Evolutionary conservation across 2,329 filamentous ascomycete genomes (phyloP).

Genomic region (Achaetomium macrosporum): DNA sequence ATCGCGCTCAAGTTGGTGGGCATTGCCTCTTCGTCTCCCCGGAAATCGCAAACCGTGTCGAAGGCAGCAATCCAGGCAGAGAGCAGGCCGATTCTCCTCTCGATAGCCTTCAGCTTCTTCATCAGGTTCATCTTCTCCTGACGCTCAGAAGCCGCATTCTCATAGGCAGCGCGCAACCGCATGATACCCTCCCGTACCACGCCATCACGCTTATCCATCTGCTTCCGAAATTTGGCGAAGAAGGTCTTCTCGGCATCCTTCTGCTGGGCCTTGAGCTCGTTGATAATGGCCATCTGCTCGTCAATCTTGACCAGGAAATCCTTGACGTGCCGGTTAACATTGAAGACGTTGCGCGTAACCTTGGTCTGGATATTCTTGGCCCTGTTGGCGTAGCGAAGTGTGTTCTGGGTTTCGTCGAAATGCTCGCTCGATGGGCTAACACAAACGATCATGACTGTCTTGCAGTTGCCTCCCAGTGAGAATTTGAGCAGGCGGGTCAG

Average conservation of each 20-base stretch:
- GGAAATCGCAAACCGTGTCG: conserved; percentile 69
- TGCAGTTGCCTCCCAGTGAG: conserved; percentile 94
- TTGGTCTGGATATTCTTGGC: conserved; percentile 99
- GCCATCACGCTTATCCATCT: conserved; percentile 74
- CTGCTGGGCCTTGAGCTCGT: conserved; percentile 87
- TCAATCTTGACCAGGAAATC: conserved; percentile 99
- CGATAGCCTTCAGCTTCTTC: conserved; percentile 75
- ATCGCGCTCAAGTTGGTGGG: conserved; percentile 66
- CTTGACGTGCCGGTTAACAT: conserved; percentile 98
- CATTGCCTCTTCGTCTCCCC: conserved; percentile 62
- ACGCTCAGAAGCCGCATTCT: conserved; percentile 70
- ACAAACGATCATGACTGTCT: conserved; percentile 99
- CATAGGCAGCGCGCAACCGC: conserved; percentile 76
- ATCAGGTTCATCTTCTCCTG: conserved; percentile 73
- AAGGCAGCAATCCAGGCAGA: conserved; percentile 92
- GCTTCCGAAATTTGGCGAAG: conserved; percentile 85
- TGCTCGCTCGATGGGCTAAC: conserved; percentile 94
- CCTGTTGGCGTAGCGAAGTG: conserved; percentile 90
- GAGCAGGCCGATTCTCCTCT: conserved; percentile 79
- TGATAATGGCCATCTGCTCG: conserved; percentile 95
- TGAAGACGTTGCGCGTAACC: conserved; percentile 97
- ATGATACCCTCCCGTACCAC: conserved; percentile 71
- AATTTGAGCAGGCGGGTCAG: conserved; percentile 94
- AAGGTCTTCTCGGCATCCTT: conserved; percentile 79
- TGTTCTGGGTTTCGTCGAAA: conserved; percentile 98